A percentile compares a stretch with the other conserved stretches of the same genome.
Conservation (phyloP, 202 grass and related monocot genomes). For the Zizania palustris region DNA sequence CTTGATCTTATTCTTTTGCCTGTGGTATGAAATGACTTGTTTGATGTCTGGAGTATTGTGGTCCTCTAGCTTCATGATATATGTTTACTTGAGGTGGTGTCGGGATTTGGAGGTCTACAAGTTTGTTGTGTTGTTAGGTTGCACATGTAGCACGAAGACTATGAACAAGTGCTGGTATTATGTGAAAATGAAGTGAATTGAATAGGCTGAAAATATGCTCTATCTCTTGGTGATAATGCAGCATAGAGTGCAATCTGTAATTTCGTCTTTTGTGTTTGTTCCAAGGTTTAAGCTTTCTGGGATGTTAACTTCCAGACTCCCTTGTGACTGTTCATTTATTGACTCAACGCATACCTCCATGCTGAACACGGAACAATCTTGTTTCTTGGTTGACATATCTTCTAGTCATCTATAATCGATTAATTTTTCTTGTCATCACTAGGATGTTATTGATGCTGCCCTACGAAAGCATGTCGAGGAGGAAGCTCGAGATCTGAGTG, state of each 20-base stretch:
- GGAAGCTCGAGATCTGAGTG: conserved; percentile 82
- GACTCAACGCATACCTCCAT: not conserved
- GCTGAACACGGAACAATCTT: conserved; percentile 6
- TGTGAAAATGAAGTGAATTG: conserved; percentile 7
- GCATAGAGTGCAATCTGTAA: conserved; percentile 2
- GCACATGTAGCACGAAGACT: not conserved
- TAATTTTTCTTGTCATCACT: conserved; percentile 15
- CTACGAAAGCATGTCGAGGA: conserved; percentile 93
- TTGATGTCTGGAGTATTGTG: conserved; percentile 1
- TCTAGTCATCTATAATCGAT: conserved; percentile 28
- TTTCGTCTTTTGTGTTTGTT: conserved; percentile 17
- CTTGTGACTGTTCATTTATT: conserved; percentile 14
- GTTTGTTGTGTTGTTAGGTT: not conserved
- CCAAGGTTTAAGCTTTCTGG: conserved; percentile 21
- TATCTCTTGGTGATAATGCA: conserved; percentile 6
- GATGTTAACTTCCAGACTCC: conserved; percentile 22
- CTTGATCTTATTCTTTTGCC: conserved; percentile 10
- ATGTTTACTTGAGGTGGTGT: not conserved
- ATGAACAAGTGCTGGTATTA: not conserved
- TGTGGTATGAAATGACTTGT: not conserved
- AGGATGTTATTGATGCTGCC: conserved; percentile 77
- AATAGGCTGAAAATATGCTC: conserved; percentile 7
- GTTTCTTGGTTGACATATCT: conserved; percentile 34
- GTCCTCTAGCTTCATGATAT: not conserved
- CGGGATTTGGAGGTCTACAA: not conserved